These are phyloP conservation scores for Podospora anserina DNA, from an alignment of 495 filamentous ascomycete genomes.

Conservation along the genomic window DNA sequence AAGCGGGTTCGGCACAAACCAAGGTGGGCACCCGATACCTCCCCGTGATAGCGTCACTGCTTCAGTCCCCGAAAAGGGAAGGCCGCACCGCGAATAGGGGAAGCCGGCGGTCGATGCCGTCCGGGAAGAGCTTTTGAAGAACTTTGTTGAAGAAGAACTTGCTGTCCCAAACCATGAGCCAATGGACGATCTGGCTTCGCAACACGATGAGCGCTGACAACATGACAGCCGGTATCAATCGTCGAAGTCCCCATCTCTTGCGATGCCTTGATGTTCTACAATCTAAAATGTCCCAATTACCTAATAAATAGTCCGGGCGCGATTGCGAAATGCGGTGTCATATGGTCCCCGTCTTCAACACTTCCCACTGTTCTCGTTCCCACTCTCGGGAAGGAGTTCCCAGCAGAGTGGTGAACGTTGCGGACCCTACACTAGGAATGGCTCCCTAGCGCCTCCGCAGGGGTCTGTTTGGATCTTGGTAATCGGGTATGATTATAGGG, in stretches of 20 bases:
- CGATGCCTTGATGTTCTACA: background rate
- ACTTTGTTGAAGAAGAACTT: background rate
- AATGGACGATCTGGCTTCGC: background rate
- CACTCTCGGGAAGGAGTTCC: background rate
- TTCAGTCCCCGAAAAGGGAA: conserved; percentile 6
- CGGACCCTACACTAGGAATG: background rate
- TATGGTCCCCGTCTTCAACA: background rate
- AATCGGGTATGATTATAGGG: background rate
- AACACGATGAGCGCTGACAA: no score
- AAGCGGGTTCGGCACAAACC: background rate
- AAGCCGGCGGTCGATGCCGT: background rate
- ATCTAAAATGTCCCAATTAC: background rate
- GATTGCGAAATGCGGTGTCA: background rate
- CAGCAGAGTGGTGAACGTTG: background rate
- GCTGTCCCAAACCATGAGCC: no score
- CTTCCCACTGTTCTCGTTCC: background rate
- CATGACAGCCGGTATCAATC: no score
- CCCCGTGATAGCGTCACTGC: conserved; percentile 10
- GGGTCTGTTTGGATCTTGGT: background rate
- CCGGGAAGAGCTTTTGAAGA: background rate
- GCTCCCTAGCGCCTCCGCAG: background rate
- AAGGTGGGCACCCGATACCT: conserved; percentile 5
- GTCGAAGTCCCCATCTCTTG: background rate
- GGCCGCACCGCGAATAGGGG: conserved; percentile 1
- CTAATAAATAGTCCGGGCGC: background rate